Evolutionary conservation across 345 rosid species (phyloP).

Genomic region (Euphorbia pulcherrima): DNA sequence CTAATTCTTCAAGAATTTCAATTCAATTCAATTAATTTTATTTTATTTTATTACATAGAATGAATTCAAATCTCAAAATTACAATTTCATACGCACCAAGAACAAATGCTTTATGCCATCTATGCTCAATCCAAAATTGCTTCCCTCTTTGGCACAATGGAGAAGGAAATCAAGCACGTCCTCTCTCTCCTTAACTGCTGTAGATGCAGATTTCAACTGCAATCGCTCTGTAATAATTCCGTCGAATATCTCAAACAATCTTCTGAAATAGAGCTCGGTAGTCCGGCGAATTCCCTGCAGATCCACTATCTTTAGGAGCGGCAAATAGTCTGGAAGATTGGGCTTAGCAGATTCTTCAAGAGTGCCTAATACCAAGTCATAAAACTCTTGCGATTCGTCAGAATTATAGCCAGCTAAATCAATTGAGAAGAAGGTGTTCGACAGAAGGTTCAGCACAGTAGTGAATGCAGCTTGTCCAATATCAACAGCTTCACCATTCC

Average conservation of each 20-base stretch:
- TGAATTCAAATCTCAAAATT: no score
- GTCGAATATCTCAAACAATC: slow-evolving; percentile 21
- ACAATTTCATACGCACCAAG: slow-evolving; percentile 27
- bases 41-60: no score
- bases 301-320: background rate
- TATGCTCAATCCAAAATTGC: slow-evolving; percentile 6
- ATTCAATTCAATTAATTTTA: background rate
- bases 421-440: background rate
- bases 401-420: background rate
- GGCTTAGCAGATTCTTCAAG: slow-evolving; percentile 40
- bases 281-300: slow-evolving; percentile 34
- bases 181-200: background rate
- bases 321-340: slow-evolving; percentile 12
- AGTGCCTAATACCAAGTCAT: slow-evolving; percentile 10
- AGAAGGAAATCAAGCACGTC: slow-evolving; percentile 40
- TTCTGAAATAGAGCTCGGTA: slow-evolving; percentile 8
- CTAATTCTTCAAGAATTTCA: background rate
- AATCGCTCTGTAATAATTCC: slow-evolving; percentile 26
- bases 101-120: slow-evolving; percentile 27
- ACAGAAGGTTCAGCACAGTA: slow-evolving; percentile 9
- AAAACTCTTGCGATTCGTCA: background rate
- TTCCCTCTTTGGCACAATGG: slow-evolving; percentile 19
- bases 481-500: slow-evolving; percentile 7
- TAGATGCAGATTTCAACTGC: slow-evolving; percentile 9
- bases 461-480: slow-evolving; percentile 40